Percentiles rank a stretch among this genome's conserved stretches.
These are phyloP conservation scores for Penicillium taxi DNA, from an alignment of 495 filamentous ascomycete genomes.

Conservation along the genomic window DNA sequence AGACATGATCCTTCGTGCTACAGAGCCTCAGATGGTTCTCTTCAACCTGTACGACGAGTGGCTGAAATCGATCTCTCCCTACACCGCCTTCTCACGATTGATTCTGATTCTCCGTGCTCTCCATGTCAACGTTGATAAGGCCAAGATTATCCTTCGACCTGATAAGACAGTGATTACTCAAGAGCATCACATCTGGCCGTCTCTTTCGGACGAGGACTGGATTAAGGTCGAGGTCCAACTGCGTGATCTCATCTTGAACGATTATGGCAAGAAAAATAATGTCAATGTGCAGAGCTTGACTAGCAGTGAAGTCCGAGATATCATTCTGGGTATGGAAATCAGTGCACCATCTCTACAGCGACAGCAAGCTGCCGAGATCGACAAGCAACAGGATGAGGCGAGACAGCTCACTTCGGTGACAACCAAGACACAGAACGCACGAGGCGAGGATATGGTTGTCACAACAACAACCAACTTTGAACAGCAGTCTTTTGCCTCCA, in stretches of 20 bases:
- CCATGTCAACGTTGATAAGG: constrained; percentile 97
- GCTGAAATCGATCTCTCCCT: constrained; percentile 96
- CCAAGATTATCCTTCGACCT: constrained; percentile 91
- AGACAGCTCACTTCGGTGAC: constrained; percentile 95
- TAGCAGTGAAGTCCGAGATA: constrained; percentile 93
- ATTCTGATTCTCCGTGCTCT: constrained; percentile 92
- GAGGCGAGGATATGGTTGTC: constrained; percentile 96
- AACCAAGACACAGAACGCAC: constrained; percentile 96
- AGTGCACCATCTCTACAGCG: constrained; percentile 96
- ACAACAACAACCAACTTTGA: constrained; percentile 96
- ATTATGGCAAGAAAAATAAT: constrained; percentile 99
- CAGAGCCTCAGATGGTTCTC: constrained; percentile 98
- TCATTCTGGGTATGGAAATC: constrained; percentile 99
- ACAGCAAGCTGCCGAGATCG: constrained; percentile 97
- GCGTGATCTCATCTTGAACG: constrained; percentile 91
- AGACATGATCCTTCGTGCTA: constrained; percentile 97
- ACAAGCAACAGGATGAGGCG: constrained; percentile 97
- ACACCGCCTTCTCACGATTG: constrained; percentile 95
- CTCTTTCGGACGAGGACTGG: constrained; percentile 93
- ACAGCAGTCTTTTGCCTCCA: constrained; percentile 93
- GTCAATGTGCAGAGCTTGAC: constrained; percentile 97
- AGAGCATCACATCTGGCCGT: constrained; percentile 98
- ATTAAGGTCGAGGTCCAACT: constrained; percentile 97
- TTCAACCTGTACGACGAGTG: constrained; percentile 99
- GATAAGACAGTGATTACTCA: constrained; percentile 98